phyloP scores from a whole-genome alignment of 305 asterid genomes.

The Striga hermonthica region DNA sequence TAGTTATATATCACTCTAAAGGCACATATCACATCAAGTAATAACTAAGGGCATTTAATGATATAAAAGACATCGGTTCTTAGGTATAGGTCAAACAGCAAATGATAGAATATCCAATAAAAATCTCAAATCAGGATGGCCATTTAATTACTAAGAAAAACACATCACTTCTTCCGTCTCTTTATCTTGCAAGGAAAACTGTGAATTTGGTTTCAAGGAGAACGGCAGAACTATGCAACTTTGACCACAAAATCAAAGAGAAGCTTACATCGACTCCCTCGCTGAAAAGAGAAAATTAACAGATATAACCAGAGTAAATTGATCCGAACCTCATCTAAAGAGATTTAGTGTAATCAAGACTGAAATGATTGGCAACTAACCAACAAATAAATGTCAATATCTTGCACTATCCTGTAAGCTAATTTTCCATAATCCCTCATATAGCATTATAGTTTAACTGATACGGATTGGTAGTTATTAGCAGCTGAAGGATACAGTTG shows the following conservation, averaged over 20 bases:
- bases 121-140: neutral
- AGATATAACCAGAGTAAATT: slow-evolving; percentile 12
- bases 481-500: slow-evolving; percentile 27
- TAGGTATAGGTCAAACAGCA: neutral
- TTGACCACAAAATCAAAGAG: slow-evolving; percentile 4
- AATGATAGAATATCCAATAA: slow-evolving; percentile 3
- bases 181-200: neutral
- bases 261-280: neutral
- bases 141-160: slow-evolving; percentile 9
- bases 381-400: neutral
- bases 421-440: neutral
- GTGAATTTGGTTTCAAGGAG: slow-evolving; percentile 4
- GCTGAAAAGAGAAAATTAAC: slow-evolving; percentile 1
- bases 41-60: slow-evolving; percentile 1
- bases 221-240: neutral
- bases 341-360: slow-evolving; percentile 6
- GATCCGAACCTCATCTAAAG: slow-evolving; percentile 6
- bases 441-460: neutral
- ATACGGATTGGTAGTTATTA: slow-evolving; percentile 5
- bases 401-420: neutral
- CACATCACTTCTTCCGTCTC: neutral
- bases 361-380: neutral
- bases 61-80: slow-evolving; percentile 15
- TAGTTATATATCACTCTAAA: neutral
- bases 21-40: neutral